Conservation (phyloP, 441 rosid genomes). For the Bocquillonia castaneifolia region DNA sequence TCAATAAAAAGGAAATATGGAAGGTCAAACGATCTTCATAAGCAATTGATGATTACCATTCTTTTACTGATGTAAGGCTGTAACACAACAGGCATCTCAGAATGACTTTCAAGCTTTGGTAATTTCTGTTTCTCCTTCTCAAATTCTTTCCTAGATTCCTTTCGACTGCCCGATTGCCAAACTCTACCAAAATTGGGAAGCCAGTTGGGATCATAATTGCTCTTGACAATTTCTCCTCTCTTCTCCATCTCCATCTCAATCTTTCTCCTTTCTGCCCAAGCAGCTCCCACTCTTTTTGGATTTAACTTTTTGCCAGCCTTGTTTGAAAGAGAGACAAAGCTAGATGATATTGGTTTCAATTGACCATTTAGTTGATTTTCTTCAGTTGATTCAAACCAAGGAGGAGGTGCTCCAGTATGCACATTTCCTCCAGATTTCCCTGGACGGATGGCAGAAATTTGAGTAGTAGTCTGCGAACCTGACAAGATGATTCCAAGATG, state of each 20-base stretch:
- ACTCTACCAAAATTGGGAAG: conserved; percentile 96
- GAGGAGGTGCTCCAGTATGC: conserved; percentile 82
- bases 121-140: conserved; percentile 61
- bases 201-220: conserved; percentile 58
- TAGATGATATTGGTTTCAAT: conserved; percentile 28
- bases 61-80: conserved; percentile 78
- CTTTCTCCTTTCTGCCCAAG: conserved; percentile 94
- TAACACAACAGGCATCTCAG: conserved; percentile 42
- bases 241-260: conserved; percentile 82
- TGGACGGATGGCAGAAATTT: conserved; percentile 31
- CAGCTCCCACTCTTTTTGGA: conserved; percentile 92
- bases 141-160: conserved; percentile 82
- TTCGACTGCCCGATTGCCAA: conserved; percentile 91
- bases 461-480: conserved; percentile 41
- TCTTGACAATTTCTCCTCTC: conserved; percentile 53
- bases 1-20: background rate
- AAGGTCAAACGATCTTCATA: background rate
- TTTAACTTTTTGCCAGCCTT: conserved; percentile 60
- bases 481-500: conserved; percentile 19
- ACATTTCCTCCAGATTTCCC: conserved; percentile 54
- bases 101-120: conserved; percentile 40
- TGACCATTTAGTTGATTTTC: conserved; percentile 31
- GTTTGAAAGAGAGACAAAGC: conserved; percentile 27
- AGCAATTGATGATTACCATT: conserved; percentile 45
- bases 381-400: conserved; percentile 64